Evolutionary conservation across 768 basidiomycete genomes (phyloP).

Genomic region (Leucosporidium yakuticum): DNA sequence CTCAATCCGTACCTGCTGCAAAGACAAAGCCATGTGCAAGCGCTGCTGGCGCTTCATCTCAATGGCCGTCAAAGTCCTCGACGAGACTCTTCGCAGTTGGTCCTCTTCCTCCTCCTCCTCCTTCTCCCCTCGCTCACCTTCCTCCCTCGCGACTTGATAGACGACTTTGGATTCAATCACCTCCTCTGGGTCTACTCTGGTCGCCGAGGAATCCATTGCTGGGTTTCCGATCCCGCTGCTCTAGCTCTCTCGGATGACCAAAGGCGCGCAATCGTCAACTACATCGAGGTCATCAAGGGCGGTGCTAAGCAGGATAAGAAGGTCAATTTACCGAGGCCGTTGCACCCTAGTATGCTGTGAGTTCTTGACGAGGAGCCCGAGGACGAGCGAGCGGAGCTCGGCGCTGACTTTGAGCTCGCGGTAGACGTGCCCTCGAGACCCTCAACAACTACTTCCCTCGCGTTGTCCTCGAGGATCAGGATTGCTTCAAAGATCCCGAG

Average conservation of each 20-base stretch:
- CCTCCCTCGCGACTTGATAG: slow-evolving; percentile 34
- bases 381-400: neutral
- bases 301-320: slow-evolving; percentile 75
- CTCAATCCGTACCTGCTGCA: slow-evolving; percentile 87
- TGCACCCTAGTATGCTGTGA: slow-evolving; percentile 72
- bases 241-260: slow-evolving; percentile 87
- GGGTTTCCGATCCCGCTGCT: slow-evolving; percentile 86
- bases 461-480: slow-evolving; percentile 72
- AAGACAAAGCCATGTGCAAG: slow-evolving; percentile 79
- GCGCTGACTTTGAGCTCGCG: no score
- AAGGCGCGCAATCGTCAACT: slow-evolving; percentile 76
- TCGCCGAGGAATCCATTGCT: slow-evolving; percentile 94
- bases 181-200: slow-evolving; percentile 98
- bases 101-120: neutral
- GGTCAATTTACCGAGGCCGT: slow-evolving; percentile 58
- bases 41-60: slow-evolving; percentile 94
- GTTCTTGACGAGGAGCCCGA: slow-evolving; percentile 37
- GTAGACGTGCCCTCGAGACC: slow-evolving; percentile 18
- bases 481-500: slow-evolving; percentile 65
- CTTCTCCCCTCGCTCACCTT: neutral
- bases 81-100: slow-evolving; percentile 60
- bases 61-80: slow-evolving; percentile 80
- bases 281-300: slow-evolving; percentile 73
- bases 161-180: slow-evolving; percentile 84
- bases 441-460: slow-evolving; percentile 57